phyloP scores from a whole-genome alignment of 768 basidiomycete species.

The Kwoniella sp. region DNA sequence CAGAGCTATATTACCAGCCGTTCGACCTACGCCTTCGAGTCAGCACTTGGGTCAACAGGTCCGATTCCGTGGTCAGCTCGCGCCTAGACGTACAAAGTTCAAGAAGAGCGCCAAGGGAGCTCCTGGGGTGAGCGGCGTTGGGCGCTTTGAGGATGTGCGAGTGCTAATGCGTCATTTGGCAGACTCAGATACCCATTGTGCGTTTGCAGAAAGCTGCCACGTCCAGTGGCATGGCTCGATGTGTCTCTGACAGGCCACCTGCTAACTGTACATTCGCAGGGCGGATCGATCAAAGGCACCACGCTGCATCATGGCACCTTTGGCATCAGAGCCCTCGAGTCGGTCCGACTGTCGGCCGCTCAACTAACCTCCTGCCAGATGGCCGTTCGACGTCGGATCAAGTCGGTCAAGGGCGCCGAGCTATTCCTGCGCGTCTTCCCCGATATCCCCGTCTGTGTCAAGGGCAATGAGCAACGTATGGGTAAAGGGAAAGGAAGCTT shows the following conservation, averaged over 20 bases:
- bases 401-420: conserved; percentile 80
- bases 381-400: conserved; percentile 82
- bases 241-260: background rate
- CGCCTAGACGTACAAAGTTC: conserved; percentile 76
- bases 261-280: conserved; percentile 42
- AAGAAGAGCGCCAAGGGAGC: conserved; percentile 86
- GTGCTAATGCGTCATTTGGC: background rate
- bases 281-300: conserved; percentile 89
- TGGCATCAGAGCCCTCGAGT: conserved; percentile 83
- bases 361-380: conserved; percentile 83
- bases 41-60: too few species aligned
- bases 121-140: conserved; percentile 6
- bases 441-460: conserved; percentile 94
- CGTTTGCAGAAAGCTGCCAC: background rate
- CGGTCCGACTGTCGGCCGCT: conserved; percentile 77
- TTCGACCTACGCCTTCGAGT: too few species aligned
- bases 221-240: too few species aligned
- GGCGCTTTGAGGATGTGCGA: background rate
- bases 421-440: conserved; percentile 88
- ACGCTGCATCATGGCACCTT: conserved; percentile 87
- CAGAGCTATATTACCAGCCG: too few species aligned
- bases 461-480: conserved; percentile 99
- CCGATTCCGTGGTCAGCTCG: conserved; percentile 53
- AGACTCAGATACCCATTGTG: conserved; percentile 28
- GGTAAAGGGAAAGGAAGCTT: conserved; percentile 98